A percentile compares a stretch with the other conserved stretches of the same genome.
These are phyloP conservation scores for Carnegiea gigantea DNA, from an alignment of 179 eudicot genomes.

Conservation along the genomic window DNA sequence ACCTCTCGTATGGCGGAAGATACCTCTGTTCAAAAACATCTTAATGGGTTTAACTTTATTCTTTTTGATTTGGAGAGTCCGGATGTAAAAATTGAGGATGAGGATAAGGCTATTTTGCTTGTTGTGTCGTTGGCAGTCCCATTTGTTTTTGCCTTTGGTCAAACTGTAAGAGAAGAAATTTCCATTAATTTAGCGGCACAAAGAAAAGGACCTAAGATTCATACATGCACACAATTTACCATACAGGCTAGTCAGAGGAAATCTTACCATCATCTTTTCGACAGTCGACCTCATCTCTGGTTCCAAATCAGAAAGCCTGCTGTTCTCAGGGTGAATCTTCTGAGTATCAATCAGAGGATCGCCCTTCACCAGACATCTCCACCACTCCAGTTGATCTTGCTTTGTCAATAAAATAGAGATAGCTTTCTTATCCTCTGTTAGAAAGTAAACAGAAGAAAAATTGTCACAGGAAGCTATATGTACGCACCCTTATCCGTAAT, in stretches of 20 bases:
- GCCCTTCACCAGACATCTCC: constrained; percentile 83
- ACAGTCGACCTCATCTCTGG: constrained; percentile 76
- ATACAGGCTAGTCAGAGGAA: background rate
- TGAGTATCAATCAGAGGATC: constrained; percentile 85
- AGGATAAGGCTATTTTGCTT: too few species aligned
- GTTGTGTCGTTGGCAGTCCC: too few species aligned
- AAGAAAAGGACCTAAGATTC: background rate
- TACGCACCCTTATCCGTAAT: background rate
- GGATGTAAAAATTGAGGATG: too few species aligned
- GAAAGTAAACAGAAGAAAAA: background rate
- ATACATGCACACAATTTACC: background rate
- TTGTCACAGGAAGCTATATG: background rate
- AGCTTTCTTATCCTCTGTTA: constrained; percentile 79
- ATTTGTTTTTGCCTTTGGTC: constrained; percentile 77
- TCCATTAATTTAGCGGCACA: background rate
- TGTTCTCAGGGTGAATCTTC: constrained; percentile 89
- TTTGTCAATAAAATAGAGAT: constrained; percentile 76
- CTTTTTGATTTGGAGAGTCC: too few species aligned
- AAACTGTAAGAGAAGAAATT: constrained; percentile 36
- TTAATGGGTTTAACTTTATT: too few species aligned
- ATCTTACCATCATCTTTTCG: constrained; percentile 85
- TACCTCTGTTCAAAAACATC: too few species aligned
- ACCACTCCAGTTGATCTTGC: constrained; percentile 86
- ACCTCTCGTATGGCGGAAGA: too few species aligned
- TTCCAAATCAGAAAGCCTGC: constrained; percentile 82